Conservation (phyloP, 495 filamentous ascomycete species). For the Trichoderma erinaceum region DNA sequence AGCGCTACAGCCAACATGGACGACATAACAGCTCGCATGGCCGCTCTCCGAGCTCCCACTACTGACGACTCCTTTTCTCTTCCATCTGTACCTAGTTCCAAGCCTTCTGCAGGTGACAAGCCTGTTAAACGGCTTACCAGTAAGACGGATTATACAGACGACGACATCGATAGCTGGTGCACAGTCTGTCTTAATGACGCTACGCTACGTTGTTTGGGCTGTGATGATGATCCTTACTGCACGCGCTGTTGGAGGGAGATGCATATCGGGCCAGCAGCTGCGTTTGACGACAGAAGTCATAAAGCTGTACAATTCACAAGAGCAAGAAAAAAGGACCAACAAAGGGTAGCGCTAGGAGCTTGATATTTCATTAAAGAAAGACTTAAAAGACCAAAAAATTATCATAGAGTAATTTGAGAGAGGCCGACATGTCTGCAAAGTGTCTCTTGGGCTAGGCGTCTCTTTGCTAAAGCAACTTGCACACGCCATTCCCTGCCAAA, state of each 20-base stretch:
- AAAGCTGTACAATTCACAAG: conserved; percentile 36
- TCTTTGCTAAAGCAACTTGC: neutral
- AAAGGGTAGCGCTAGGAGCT: conserved; percentile 9
- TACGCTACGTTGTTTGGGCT: conserved; percentile 54
- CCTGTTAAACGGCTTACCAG: conserved; percentile 21
- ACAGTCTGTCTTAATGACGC: conserved; percentile 64
- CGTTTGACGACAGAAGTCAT: conserved; percentile 51
- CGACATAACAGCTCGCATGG: conserved; percentile 35
- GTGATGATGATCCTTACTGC: conserved; percentile 62
- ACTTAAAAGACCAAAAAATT: neutral
- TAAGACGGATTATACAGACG: conserved; percentile 46
- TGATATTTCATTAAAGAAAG: neutral
- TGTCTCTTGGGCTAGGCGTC: neutral
- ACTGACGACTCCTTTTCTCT: conserved; percentile 36
- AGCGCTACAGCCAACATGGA: conserved; percentile 28
- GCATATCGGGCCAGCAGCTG: conserved; percentile 52
- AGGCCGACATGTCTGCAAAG: neutral
- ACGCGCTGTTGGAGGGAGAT: conserved; percentile 62
- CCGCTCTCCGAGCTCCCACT: conserved; percentile 27
- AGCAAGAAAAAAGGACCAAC: conserved; percentile 9
- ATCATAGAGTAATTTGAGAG: neutral
- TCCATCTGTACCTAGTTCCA: conserved; percentile 50
- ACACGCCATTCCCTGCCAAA: neutral
- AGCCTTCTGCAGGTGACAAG: conserved; percentile 30
- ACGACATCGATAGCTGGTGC: conserved; percentile 63